These are phyloP conservation scores for Brassica napus DNA, from an alignment of 345 rosid genomes.

Conservation along the genomic window DNA sequence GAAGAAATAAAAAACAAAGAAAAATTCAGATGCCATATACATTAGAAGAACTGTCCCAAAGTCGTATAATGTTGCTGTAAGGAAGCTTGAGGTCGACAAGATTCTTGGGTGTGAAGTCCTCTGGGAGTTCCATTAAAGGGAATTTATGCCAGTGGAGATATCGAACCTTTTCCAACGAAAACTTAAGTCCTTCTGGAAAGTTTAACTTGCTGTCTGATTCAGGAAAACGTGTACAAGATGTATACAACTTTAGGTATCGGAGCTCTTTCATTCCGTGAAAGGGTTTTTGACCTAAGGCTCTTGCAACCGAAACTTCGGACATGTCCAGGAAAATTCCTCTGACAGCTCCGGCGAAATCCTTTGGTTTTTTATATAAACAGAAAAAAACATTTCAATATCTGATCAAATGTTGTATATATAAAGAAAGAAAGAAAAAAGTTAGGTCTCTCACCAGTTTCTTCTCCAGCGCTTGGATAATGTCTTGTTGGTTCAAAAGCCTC, in stretches of 20 bases:
- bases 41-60: constrained; percentile 22
- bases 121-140: constrained; percentile 15
- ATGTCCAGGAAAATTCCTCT: constrained; percentile 33
- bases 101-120: constrained; percentile 5
- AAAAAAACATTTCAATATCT: neutral
- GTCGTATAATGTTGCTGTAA: constrained; percentile 23
- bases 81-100: constrained; percentile 29
- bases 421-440: too few relatives aligned
- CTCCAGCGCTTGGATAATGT: too few relatives aligned
- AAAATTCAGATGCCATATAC: neutral
- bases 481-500: too few relatives aligned
- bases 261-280: constrained; percentile 29
- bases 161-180: constrained; percentile 4
- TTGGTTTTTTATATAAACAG: neutral
- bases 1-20: too few relatives aligned
- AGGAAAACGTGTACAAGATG: neutral
- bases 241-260: constrained; percentile 27
- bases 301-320: neutral
- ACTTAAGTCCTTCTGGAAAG: neutral
- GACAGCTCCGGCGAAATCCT: neutral
- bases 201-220: neutral
- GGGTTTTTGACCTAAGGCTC: neutral
- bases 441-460: too few relatives aligned
- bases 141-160: constrained; percentile 30
- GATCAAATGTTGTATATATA: too few relatives aligned